Conservation (phyloP, 176 grass and related monocot genomes). For the Urochloa ruziziensis region DNA sequence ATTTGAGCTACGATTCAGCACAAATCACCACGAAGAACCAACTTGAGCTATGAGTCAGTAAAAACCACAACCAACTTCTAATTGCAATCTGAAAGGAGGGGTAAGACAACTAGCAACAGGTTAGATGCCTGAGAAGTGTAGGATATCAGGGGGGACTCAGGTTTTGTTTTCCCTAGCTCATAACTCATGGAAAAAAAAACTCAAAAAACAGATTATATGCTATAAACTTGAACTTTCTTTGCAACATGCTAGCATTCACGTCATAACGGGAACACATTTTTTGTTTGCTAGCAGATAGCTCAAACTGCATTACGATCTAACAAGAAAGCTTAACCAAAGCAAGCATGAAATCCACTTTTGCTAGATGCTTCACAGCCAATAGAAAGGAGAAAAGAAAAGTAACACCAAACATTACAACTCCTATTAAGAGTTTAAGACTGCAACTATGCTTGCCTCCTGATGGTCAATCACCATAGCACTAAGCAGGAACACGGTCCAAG, state of each 20-base stretch:
- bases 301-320: constrained; percentile 22
- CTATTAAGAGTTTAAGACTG: constrained; percentile 4
- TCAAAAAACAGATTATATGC: too few relatives aligned
- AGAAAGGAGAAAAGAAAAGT: constrained; percentile 7
- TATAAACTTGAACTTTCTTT: background rate
- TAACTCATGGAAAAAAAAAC: background rate
- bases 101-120: background rate
- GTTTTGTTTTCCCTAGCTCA: too few relatives aligned
- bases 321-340: constrained; percentile 17
- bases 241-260: constrained; percentile 9
- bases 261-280: background rate
- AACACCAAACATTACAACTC: constrained; percentile 27
- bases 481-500: background rate
- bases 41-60: too few relatives aligned
- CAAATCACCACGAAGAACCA: too few relatives aligned
- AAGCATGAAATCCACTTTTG: constrained; percentile 30
- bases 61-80: background rate
- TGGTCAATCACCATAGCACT: background rate
- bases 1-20: background rate
- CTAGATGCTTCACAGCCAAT: background rate
- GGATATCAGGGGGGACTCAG: too few relatives aligned
- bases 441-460: background rate
- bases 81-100: too few relatives aligned
- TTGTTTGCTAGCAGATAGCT: background rate
- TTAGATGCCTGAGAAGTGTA: background rate